phyloP scores from a whole-genome alignment of 2,329 filamentous ascomycete species.

The Fusarium floridanum region DNA sequence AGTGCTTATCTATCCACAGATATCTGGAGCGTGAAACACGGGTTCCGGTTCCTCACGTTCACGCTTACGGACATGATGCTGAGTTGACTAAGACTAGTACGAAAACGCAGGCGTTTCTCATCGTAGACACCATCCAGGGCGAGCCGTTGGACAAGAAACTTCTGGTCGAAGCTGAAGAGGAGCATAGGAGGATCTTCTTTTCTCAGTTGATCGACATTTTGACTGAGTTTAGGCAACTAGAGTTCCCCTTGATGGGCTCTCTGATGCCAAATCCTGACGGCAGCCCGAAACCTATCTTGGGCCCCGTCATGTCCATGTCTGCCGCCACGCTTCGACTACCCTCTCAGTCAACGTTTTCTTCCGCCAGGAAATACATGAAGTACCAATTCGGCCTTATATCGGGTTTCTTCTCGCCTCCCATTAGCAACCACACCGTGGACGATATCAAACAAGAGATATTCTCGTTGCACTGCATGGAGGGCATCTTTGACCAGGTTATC shows the following conservation, averaged over 20 bases:
- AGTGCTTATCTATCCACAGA: constrained; percentile 18
- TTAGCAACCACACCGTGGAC: constrained; percentile 18
- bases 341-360: constrained; percentile 11
- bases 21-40: constrained; percentile 38
- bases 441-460: constrained; percentile 30
- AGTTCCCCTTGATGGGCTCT: constrained; percentile 43
- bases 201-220: constrained; percentile 45
- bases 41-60: constrained; percentile 42
- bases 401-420: constrained; percentile 10
- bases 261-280: constrained; percentile 40
- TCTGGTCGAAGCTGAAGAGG: constrained; percentile 10
- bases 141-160: constrained; percentile 34
- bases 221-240: constrained; percentile 38
- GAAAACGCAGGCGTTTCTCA: constrained; percentile 35
- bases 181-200: constrained; percentile 35
- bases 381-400: constrained; percentile 25
- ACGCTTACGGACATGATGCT: constrained; percentile 35
- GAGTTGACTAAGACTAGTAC: neutral
- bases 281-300: constrained; percentile 24
- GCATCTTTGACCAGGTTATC: constrained; percentile 29
- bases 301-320: constrained; percentile 39
- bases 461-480: constrained; percentile 26
- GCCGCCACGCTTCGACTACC: constrained; percentile 18
- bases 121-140: constrained; percentile 38
- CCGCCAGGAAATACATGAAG: constrained; percentile 25